Conservation (phyloP, 768 basidiomycete genomes). For the Exidia glandulosa region DNA sequence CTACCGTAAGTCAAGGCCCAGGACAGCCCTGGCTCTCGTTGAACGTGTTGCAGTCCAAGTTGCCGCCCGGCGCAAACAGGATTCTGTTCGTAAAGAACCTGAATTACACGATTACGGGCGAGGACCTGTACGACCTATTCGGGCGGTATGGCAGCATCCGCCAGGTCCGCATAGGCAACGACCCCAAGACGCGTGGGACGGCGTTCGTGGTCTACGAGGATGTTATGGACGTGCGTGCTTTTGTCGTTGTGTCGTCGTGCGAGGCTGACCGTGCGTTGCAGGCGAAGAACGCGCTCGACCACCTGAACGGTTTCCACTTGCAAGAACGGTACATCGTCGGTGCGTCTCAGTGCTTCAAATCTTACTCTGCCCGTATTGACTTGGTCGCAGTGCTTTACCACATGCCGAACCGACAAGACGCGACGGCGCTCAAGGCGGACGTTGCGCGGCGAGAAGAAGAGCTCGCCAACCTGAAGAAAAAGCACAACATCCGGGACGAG, state of each 20-base stretch:
- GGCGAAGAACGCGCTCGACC: conserved; percentile 95
- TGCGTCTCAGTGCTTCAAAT: conserved; percentile 13
- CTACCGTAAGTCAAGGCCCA: background rate
- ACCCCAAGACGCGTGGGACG: conserved; percentile 86
- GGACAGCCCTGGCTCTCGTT: background rate
- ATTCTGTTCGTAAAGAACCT: conserved; percentile 91
- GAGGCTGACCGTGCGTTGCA: conserved; percentile 19
- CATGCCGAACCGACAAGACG: conserved; percentile 95
- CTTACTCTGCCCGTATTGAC: no score
- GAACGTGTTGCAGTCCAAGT: conserved; percentile 47
- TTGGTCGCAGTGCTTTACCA: conserved; percentile 67
- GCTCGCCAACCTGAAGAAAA: conserved; percentile 73
- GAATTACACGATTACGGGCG: conserved; percentile 85
- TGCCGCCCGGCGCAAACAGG: conserved; percentile 86
- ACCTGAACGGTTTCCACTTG: conserved; percentile 94
- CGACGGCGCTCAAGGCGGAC: conserved; percentile 86
- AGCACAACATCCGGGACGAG: conserved; percentile 69
- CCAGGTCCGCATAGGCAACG: conserved; percentile 88
- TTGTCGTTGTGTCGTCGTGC: background rate
- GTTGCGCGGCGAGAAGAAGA: conserved; percentile 87
- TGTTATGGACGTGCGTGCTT: conserved; percentile 75
- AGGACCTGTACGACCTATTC: conserved; percentile 93
- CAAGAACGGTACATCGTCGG: conserved; percentile 95
- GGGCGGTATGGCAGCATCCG: conserved; percentile 95
- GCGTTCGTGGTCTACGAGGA: conserved; percentile 96